Base-by-base conservation (phyloP, 805 yeast genomes). In the Candida wancherniae region DNA sequence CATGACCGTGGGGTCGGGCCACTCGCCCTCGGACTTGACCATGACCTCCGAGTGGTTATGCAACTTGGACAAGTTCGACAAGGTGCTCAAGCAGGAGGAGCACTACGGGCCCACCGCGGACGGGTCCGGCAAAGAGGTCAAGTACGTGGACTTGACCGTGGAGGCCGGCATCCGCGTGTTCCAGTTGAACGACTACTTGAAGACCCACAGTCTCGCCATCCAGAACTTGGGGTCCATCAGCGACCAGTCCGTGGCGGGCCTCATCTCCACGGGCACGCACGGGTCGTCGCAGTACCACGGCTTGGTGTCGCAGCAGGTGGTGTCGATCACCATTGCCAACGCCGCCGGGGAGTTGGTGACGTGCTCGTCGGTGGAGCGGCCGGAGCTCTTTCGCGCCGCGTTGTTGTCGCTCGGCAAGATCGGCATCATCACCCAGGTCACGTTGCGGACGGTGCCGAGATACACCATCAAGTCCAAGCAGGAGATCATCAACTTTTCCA, bases 211-310 rank as follows among this genome's bases (percentile, higher is more conserved):
- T 1, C 71, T 85, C 37, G 94, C 95, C 4, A 65, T 90, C 36
- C 97, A 90, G 57, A 90, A 84, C 49, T 64, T 92, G 48, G 97
- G 97, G 1, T 87, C 97, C 1, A 90, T 90, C 32, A 77, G 92
- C 23, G 96, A 86, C 40, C 97, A 90, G 55, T 83, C 94, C 10
- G 68, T 87, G 15, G 97, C 94, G 3, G 98, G 98, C n/a, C 77
- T 88, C 43, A 86, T 92, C 26, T 82, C 95, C 2, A 90, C 97
- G 0, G 97, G 97, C 17, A 87, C 97, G 0, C 98, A 90, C 52
- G 98, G 98, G 6, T 83, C 97, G 0, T 80, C 95, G 7, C 94
- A 90, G 24, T 84, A 72, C 54, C 97, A 92, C 50, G 97, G 97
- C 1, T 66, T 88, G 21, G 83, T 90, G 2, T 76, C 92, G 6